Base-by-base conservation (phyloP, 2,329 filamentous ascomycete species). In the Botrytis elliptica region DNA sequence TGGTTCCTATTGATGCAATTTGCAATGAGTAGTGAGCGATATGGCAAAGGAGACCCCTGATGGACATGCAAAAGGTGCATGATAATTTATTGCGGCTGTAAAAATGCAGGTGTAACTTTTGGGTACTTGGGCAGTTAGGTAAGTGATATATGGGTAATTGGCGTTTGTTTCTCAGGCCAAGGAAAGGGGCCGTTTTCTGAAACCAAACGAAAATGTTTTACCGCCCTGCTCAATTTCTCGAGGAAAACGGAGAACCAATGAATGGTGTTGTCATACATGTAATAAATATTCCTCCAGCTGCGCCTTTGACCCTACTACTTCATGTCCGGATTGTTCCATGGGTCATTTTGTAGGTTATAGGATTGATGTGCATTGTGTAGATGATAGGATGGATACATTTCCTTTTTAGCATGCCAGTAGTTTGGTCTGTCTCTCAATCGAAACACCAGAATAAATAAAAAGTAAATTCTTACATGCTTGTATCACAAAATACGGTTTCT, bases 121-220 rank as follows among this genome's bases (percentile, higher is more conserved):
- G 52, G n/a, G 52, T 29, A 57, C 14, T 29, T 57, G 52, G 14
- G 33, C 3, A 22, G 57, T 29, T 42, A 20, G 25, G 42, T 42
- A 64, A 20, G 40, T 36, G 44, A 52, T 52, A 52, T 40, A 67
- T 20, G 25, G 16, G 2, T 67, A 71, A 71, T 73, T 75, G 72
- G 62, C 49, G 42, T 20, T 71, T 71, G 57, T 49, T 71, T 40
- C 69, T 38, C 57, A 40, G 20, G 33, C 29, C 33, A 40, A 71
- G 57, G 14, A 71, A 25, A 52, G 70, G 70, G 69, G 69, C 25
- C 8, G 36, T 18, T 65, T 64, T 52, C 33, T 71, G 70, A 71
- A 71, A 71, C 70, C 22, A 52, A 71, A 55, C 70, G 70, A 71
- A 64, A 52, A 71, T 71, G 44, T 55, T 71, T 70, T 71, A 71